Evolutionary conservation across 495 filamentous ascomycete species (phyloP), one percentile per base, ranked within the genome.

Genomic region (Daldinia vernicosa): DNA sequence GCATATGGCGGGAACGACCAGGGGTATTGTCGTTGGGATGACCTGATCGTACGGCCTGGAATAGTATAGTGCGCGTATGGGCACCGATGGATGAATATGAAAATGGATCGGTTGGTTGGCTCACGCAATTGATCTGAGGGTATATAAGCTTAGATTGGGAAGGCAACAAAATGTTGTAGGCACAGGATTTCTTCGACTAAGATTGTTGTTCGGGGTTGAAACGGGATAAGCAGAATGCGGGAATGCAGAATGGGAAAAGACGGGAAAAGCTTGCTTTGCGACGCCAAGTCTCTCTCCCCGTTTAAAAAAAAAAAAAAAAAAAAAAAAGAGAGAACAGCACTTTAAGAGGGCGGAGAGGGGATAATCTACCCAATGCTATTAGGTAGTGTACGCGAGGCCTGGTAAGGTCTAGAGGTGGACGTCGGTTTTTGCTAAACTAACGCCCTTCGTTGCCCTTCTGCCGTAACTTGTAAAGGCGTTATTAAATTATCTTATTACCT

Each of bases 191-290:
- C 30, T n/a, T 32, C 59, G 28, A 53, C 60, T 32, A 58, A 53
- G 24, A 26, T 47, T 63, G 51, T 55, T 62, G 60, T 63, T 69
- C 43, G 39, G 40, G 33, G 19, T 63, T 63, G 58, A 53, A 63
- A 57, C 37, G 52, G 52, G 66, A 62, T 28, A 33, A 28, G 35
- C 39, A 56, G 27, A 56, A 56, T 56, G 53, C 26, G 53, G 30
- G 58, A 26, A 32, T 43, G 63, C 32, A 40, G 22, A 39, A 63
- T 69, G n/a, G 54, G 39, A 50, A 33, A 55, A 33, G 55, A 52
- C 37, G 51, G 47, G 65, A 66, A 69, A 69, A 72, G 71, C 71
- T 62, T 74, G 71, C 67, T 74, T 67, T 72, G 74, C 69, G 68
- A 76, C 69, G 74, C 74, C 74, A 76, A 74, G 71, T 59, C 59